Conservation (phyloP, 768 basidiomycete genomes). For the Boletus coccyginus region DNA sequence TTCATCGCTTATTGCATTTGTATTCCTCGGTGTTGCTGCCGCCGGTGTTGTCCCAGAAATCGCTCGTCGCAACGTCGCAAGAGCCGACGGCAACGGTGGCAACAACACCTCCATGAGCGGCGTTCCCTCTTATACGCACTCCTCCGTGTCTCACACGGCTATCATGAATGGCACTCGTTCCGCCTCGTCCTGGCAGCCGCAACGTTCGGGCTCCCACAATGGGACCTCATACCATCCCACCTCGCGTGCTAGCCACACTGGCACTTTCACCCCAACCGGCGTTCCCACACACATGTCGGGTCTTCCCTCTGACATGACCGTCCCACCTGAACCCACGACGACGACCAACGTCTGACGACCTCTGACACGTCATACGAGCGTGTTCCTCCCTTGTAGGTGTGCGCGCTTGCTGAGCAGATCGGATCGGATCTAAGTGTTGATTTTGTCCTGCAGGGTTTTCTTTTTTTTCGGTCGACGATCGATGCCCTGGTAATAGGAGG, state of each 20-base stretch:
- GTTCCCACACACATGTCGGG: not conserved
- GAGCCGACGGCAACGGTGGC: not conserved
- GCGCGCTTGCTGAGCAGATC: not conserved
- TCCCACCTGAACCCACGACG: no score
- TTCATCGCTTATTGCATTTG: not conserved
- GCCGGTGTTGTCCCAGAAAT: conserved; percentile 4
- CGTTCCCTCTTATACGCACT: not conserved
- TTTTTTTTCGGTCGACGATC: not conserved
- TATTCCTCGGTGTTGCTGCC: conserved; percentile 1
- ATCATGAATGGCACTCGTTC: not conserved
- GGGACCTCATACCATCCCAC: not conserved
- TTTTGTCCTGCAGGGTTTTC: not conserved
- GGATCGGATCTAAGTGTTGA: not conserved
- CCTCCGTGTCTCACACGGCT: not conserved
- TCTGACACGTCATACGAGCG: no score
- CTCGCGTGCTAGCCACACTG: not conserved
- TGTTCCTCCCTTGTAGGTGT: no score
- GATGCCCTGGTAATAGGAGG: not conserved
- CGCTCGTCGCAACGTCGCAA: not conserved
- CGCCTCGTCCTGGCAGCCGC: not conserved
- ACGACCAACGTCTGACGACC: not conserved
- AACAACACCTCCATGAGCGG: not conserved
- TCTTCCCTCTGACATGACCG: not conserved
- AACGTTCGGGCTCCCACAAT: not conserved
- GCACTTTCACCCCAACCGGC: no score